phyloP scores from a whole-genome alignment of 2,329 filamentous ascomycete species.

The Cladosporium sp. region DNA sequence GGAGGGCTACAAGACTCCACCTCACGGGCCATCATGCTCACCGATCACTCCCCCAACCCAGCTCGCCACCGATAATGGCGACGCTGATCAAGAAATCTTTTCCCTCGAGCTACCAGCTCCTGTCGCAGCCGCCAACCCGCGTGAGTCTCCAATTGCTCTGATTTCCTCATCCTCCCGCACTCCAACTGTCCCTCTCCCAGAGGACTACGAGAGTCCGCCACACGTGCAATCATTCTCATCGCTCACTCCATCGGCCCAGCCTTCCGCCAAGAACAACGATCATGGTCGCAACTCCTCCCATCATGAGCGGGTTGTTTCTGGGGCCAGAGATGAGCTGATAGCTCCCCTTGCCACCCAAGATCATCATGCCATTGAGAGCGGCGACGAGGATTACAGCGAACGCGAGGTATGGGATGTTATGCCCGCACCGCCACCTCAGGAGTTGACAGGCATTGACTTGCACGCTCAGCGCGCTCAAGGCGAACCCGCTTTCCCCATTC shows the following conservation, averaged over 20 bases:
- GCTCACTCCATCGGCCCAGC: neutral
- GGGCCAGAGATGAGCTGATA: neutral
- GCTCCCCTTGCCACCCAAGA: neutral
- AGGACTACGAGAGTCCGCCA: neutral
- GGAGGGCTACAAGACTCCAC: neutral
- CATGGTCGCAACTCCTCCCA: neutral
- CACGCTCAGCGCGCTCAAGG: neutral
- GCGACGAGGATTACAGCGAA: neutral
- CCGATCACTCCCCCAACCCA: neutral
- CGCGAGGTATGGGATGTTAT: neutral
- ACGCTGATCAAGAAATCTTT: neutral
- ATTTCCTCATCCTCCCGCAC: neutral
- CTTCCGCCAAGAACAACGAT: neutral
- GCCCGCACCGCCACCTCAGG: neutral
- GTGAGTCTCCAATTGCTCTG: neutral
- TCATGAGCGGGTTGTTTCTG: neutral
- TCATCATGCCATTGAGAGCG: neutral
- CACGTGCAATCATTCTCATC: neutral
- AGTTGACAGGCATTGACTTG: neutral
- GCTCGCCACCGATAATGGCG: neutral
- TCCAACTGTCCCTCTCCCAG: neutral
- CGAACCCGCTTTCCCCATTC: neutral
- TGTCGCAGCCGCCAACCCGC: neutral
- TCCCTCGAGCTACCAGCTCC: neutral
- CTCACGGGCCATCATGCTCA: neutral